phyloP scores from a whole-genome alignment of 1,139 yeast genomes.

The Magnusiomyces sp. region DNA sequence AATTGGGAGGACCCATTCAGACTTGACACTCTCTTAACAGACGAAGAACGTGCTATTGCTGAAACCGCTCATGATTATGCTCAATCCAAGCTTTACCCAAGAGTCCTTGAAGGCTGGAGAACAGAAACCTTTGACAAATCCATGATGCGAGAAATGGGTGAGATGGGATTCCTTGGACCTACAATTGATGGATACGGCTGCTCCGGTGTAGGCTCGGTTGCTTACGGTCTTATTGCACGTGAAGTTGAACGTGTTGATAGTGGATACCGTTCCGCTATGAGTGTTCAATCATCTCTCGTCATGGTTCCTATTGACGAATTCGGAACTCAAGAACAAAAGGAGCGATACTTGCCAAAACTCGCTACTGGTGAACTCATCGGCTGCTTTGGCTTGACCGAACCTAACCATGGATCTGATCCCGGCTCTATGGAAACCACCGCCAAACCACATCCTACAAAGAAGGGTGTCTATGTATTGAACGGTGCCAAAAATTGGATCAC shows the following conservation, averaged over 20 bases:
- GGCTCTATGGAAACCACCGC: conserved; percentile 40
- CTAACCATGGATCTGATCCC: conserved; percentile 41
- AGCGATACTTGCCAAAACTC: conserved; percentile 34
- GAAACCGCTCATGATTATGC: conserved; percentile 36
- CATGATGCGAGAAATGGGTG: conserved; percentile 37
- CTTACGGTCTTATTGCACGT: conserved; percentile 38
- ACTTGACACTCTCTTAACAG: conserved; percentile 32
- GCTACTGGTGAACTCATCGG: conserved; percentile 39
- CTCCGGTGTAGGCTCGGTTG: conserved; percentile 36
- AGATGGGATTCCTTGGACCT: conserved; percentile 36
- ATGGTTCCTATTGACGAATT: conserved; percentile 38
- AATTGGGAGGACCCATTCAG: conserved; percentile 36
- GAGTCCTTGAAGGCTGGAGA: conserved; percentile 36
- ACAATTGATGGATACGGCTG: conserved; percentile 39
- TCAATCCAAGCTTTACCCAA: conserved; percentile 34
- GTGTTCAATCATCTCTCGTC: conserved; percentile 40
- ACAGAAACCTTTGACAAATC: conserved; percentile 34
- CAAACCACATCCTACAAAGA: conserved; percentile 35
- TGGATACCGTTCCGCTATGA: conserved; percentile 39
- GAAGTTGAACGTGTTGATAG: conserved; percentile 40
- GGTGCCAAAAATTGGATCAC: conserved; percentile 42
- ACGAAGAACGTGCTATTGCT: conserved; percentile 36
- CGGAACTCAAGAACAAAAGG: conserved; percentile 37
- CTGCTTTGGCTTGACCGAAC: conserved; percentile 40
- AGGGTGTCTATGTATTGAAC: conserved; percentile 35